phyloP scores from a whole-genome alignment of 2,329 filamentous ascomycete genomes.

The Huntiella savannae region DNA sequence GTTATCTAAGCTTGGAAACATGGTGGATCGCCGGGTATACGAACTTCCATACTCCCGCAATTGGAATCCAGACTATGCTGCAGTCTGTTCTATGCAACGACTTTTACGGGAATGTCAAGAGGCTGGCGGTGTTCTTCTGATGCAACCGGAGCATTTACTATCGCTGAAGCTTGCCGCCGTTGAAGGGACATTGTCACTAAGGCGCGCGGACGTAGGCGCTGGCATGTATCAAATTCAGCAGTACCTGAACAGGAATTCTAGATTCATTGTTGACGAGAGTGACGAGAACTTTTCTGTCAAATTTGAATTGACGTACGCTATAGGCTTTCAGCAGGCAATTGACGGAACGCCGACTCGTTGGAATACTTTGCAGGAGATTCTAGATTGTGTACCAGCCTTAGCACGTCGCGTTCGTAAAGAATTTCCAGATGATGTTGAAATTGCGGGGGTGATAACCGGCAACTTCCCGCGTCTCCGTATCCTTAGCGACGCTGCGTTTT shows the following conservation, averaged over 20 bases:
- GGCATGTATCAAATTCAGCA: slow-evolving; percentile 22
- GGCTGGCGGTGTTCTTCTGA: slow-evolving; percentile 34
- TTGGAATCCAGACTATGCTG: slow-evolving; percentile 17
- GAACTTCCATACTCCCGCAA: slow-evolving; percentile 40
- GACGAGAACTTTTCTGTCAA: slow-evolving; percentile 43
- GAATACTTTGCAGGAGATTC: slow-evolving; percentile 32
- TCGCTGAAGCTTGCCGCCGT: slow-evolving; percentile 44
- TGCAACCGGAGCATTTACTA: slow-evolving; percentile 44
- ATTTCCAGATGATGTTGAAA: slow-evolving; percentile 24
- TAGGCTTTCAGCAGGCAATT: slow-evolving; percentile 31
- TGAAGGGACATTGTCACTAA: slow-evolving; percentile 19
- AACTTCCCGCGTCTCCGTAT: slow-evolving; percentile 31
- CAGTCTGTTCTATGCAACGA: slow-evolving; percentile 21
- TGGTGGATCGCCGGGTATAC: slow-evolving; percentile 34
- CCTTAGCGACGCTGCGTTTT: slow-evolving; percentile 19
- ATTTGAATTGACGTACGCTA: slow-evolving; percentile 44
- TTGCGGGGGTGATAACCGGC: slow-evolving; percentile 17
- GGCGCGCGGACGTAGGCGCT: slow-evolving; percentile 13
- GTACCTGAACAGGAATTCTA: slow-evolving; percentile 24
- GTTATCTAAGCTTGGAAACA: slow-evolving; percentile 31
- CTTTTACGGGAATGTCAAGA: slow-evolving; percentile 24
- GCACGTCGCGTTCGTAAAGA: slow-evolving; percentile 16
- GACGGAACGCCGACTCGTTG: slow-evolving; percentile 37
- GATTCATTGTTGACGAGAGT: slow-evolving; percentile 45
- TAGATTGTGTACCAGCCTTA: slow-evolving; percentile 23